These are phyloP conservation scores for Plectosphaerella plurivora DNA, from an alignment of 2,329 filamentous ascomycete species.

Conservation along the genomic window DNA sequence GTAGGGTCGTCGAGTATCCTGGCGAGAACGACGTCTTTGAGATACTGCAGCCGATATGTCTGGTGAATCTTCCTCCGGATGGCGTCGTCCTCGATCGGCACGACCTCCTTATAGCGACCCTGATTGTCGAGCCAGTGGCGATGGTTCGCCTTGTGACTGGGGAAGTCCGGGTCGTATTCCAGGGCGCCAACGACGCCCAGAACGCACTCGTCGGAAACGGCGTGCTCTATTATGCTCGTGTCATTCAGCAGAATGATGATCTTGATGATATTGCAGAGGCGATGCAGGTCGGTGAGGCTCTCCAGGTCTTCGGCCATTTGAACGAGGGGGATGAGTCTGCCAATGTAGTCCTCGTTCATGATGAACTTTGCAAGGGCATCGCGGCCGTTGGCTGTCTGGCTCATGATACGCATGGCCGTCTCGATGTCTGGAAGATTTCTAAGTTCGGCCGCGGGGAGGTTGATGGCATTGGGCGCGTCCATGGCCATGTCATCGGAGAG, in stretches of 20 bases:
- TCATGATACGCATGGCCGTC: constrained; percentile 74
- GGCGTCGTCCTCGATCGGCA: constrained; percentile 77
- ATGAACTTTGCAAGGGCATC: constrained; percentile 87
- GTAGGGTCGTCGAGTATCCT: constrained; percentile 96
- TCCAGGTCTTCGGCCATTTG: constrained; percentile 88
- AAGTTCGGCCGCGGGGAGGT: constrained; percentile 75
- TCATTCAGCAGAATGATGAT: constrained; percentile 92
- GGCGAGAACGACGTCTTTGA: constrained; percentile 97
- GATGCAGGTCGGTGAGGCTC: constrained; percentile 79
- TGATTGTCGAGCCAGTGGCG: constrained; percentile 86
- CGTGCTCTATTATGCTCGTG: constrained; percentile 87
- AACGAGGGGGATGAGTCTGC: constrained; percentile 80
- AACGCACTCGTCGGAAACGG: constrained; percentile 84
- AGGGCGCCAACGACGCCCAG: constrained; percentile 90
- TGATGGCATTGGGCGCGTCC: constrained; percentile 66
- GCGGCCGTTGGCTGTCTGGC: constrained; percentile 67
- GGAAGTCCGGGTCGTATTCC: constrained; percentile 98
- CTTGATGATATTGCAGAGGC: constrained; percentile 97
- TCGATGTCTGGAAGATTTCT: constrained; percentile 82
- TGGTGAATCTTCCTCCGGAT: constrained; percentile 91
- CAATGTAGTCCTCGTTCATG: constrained; percentile 79
- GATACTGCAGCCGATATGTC: constrained; percentile 91
- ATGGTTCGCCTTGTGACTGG: constrained; percentile 95
- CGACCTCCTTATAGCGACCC: constrained; percentile 92
- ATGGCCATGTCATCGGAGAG: constrained; percentile 81